Evolutionary conservation across 2,329 filamentous ascomycete genomes (phyloP).

Genomic region (Dissoconium aciculare): DNA sequence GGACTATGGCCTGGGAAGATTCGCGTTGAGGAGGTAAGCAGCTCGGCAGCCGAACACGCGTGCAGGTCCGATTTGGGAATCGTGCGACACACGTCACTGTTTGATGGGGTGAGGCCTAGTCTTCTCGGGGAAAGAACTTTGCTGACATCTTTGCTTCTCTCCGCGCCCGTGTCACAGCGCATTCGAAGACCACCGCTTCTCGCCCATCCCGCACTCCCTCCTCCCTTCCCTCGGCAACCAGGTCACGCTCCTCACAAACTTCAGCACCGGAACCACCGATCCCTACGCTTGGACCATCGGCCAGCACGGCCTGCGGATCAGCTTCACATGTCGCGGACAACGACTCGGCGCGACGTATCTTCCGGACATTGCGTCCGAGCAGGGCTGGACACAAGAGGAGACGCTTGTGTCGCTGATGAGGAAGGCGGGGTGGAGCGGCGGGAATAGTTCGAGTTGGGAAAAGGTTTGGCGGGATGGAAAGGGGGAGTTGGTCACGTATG

Average conservation of each 20-base stretch:
- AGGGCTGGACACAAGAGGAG: conserved; percentile 91
- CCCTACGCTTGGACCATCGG: conserved; percentile 77
- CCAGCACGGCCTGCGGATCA: conserved; percentile 72
- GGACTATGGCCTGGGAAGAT: conserved; percentile 56
- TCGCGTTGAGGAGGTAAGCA: conserved; percentile 66
- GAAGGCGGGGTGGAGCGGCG: conserved; percentile 81
- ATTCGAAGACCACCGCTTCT: conserved; percentile 49
- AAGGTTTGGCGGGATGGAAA: conserved; percentile 59
- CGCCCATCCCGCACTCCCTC: conserved; percentile 49
- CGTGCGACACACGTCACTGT: no score
- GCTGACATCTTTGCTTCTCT: no score
- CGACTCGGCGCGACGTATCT: conserved; percentile 80
- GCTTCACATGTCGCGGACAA: conserved; percentile 58
- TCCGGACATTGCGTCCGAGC: conserved; percentile 79
- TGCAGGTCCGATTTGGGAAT: no score
- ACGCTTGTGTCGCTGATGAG: conserved; percentile 78
- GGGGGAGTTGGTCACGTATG: conserved; percentile 66
- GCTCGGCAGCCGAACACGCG: no score
- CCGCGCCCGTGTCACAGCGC: no score
- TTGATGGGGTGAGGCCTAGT: no score
- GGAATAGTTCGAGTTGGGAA: conserved; percentile 21
- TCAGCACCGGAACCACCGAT: conserved; percentile 44
- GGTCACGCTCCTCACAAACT: conserved; percentile 55
- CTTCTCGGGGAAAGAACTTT: not conserved
- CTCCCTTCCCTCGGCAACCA: conserved; percentile 57